Evolutionary conservation across 192 early-diverging fungal genomes (phyloP).

Genomic region (Entomortierella chlamydospora): DNA sequence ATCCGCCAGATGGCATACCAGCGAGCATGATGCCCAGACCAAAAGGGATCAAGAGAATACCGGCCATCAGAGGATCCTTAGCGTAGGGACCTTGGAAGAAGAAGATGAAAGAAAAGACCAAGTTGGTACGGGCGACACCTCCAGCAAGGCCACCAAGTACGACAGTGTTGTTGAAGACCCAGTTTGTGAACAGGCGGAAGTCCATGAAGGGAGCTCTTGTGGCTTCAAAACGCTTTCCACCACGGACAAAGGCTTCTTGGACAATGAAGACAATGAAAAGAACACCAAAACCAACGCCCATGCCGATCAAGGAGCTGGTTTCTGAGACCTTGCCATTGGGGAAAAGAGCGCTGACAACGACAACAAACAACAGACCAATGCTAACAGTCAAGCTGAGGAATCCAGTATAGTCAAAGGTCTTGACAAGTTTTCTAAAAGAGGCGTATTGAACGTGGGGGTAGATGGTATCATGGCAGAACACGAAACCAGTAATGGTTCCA

Average conservation of each 20-base stretch:
- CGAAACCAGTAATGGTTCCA: conserved; percentile 38
- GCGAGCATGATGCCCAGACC: conserved; percentile 52
- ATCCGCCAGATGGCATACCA: conserved; percentile 41
- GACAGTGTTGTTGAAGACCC: conserved; percentile 49
- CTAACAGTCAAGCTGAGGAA: conserved; percentile 44
- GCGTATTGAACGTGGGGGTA: conserved; percentile 45
- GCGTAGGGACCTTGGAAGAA: conserved; percentile 50
- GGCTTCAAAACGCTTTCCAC: conserved; percentile 41
- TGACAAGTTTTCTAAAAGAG: conserved; percentile 27
- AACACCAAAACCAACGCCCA: conserved; percentile 48
- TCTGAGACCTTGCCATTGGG: conserved; percentile 53
- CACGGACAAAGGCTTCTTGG: conserved; percentile 34
- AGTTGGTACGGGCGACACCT: conserved; percentile 51
- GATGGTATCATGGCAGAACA: conserved; percentile 48
- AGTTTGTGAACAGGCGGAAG: conserved; percentile 41
- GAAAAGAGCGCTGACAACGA: conserved; percentile 46
- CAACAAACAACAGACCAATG: conserved; percentile 38
- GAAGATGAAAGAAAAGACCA: conserved; percentile 51
- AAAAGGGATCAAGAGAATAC: conserved; percentile 46
- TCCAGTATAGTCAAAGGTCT: conserved; percentile 48
- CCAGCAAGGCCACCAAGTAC: conserved; percentile 49
- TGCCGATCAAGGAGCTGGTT: conserved; percentile 37
- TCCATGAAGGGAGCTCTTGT: conserved; percentile 39
- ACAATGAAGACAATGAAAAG: conserved; percentile 43
- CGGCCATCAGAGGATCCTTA: conserved; percentile 52